Conservation (phyloP, 1,284 basidiomycete species). For the Malassezia pachydermatis region DNA sequence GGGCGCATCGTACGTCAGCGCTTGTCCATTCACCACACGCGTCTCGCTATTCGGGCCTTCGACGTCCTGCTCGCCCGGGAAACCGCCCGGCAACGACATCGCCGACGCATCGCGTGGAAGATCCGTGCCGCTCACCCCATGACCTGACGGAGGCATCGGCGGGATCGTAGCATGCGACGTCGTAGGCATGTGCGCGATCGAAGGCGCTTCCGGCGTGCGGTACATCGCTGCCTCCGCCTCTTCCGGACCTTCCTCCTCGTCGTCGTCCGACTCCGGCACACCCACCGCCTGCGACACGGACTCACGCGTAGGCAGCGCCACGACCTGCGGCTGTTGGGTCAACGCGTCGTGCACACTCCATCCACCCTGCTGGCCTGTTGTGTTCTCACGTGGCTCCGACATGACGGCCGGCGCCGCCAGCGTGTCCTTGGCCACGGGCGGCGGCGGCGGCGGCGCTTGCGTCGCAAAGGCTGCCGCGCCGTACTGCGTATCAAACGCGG, state of each 20-base stretch:
- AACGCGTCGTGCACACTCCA: no score
- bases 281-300: no score
- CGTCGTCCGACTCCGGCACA: background rate
- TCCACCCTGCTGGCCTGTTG: no score
- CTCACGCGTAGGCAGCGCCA: no score
- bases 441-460: background rate
- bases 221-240: background rate
- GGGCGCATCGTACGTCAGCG: background rate
- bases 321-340: no score
- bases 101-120: background rate
- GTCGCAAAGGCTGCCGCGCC: background rate
- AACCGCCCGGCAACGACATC: constrained; percentile 21
- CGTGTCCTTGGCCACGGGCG: background rate
- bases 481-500: constrained; percentile 43
- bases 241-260: background rate
- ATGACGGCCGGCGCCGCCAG: no score
- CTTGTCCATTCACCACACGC: background rate
- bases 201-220: background rate
- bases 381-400: no score
- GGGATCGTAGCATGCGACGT: background rate
- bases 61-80: constrained; percentile 10
- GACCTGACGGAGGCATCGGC: no score
- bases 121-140: background rate
- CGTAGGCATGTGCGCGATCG: background rate
- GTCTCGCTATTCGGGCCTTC: background rate